These are phyloP conservation scores for Mycena kentingensis DNA, from an alignment of 768 basidiomycete species.

Conservation along the genomic window DNA sequence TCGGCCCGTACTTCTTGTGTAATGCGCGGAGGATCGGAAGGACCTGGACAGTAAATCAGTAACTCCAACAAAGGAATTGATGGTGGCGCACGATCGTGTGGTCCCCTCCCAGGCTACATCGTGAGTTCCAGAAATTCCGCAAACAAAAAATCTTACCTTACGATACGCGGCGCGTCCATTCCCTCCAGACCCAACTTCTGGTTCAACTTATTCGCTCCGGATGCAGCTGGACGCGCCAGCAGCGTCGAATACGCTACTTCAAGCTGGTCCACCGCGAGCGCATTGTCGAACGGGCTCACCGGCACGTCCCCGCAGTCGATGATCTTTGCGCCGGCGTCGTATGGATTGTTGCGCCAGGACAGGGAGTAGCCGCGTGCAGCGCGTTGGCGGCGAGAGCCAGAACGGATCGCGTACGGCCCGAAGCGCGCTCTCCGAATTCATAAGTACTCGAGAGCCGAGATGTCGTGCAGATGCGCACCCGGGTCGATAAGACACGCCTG, in stretches of 20 bases:
- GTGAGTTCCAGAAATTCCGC: background rate
- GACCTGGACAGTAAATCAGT: conserved; percentile 39
- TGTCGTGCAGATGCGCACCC: conserved; percentile 35
- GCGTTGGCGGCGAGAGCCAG: conserved; percentile 72
- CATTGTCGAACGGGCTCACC: conserved; percentile 77
- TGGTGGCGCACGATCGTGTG: conserved; percentile 69
- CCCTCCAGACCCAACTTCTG: conserved; percentile 57
- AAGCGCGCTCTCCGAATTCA: conserved; percentile 71
- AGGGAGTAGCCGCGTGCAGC: conserved; percentile 61
- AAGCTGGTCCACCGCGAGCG: conserved; percentile 82
- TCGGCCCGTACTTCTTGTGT: conserved; percentile 76
- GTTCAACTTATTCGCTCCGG: conserved; percentile 37
- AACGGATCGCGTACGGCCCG: conserved; percentile 83
- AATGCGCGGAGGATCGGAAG: conserved; percentile 83
- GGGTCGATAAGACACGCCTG: conserved; percentile 61
- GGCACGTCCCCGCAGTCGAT: conserved; percentile 91
- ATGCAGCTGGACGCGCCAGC: conserved; percentile 54
- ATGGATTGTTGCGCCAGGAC: conserved; percentile 74
- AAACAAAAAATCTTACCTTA: conserved; percentile 45
- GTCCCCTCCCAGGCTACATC: conserved; percentile 74
- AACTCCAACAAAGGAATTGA: conserved; percentile 41
- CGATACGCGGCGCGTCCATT: conserved; percentile 69
- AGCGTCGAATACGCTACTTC: conserved; percentile 82
- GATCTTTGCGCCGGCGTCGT: conserved; percentile 54
- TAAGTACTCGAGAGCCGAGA: background rate